These are phyloP conservation scores for Choricystis sp. DNA, from an alignment of 139 green algal genomes.

Conservation along the genomic window DNA sequence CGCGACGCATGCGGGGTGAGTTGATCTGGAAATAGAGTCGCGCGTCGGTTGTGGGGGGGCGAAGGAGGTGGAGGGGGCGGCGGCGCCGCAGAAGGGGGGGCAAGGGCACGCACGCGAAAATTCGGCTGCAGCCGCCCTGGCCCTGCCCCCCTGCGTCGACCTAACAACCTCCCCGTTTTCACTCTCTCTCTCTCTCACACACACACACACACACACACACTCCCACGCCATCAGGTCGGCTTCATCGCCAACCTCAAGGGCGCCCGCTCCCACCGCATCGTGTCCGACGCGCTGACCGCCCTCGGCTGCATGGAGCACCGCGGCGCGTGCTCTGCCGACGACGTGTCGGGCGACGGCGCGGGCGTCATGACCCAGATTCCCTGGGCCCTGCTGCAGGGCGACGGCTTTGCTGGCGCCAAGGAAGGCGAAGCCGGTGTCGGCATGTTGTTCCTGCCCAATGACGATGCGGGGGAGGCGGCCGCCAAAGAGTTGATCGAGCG, in stretches of 20 bases:
- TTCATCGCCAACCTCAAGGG: constrained; percentile 90
- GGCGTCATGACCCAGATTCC: constrained; percentile 96
- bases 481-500: constrained; percentile 55
- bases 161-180: background rate
- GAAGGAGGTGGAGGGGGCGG: background rate
- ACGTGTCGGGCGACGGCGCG: constrained; percentile 91
- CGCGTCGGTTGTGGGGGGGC: background rate
- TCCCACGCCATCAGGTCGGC: constrained; percentile 52
- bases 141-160: no score
- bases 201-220: background rate
- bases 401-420: constrained; percentile 23
- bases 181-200: background rate
- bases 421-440: constrained; percentile 67
- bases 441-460: constrained; percentile 94
- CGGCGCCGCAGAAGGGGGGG: no score
- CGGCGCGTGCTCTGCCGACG: constrained; percentile 88
- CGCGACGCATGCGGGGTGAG: constrained; percentile 86
- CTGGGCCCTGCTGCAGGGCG: constrained; percentile 79
- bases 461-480: constrained; percentile 54
- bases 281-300: constrained; percentile 74
- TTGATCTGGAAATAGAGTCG: no score
- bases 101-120: background rate
- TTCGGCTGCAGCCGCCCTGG: no score
- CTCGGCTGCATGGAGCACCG: constrained; percentile 99
- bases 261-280: constrained; percentile 71